These are phyloP conservation scores for Mycoemilia scoparia DNA, from an alignment of 192 early-diverging fungal genomes.

Conservation along the genomic window DNA sequence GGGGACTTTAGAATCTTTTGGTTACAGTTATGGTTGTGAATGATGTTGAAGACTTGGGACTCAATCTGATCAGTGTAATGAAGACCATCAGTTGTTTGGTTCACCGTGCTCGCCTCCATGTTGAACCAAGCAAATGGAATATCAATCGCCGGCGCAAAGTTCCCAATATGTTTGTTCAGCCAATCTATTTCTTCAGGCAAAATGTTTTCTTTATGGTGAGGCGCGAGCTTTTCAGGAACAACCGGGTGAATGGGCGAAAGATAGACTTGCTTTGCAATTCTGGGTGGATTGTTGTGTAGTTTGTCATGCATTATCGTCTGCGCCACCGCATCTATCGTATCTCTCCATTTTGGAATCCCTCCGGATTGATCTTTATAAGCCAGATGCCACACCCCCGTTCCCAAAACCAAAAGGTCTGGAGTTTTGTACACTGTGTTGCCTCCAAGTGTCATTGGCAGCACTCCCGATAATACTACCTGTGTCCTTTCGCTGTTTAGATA, in stretches of 20 bases:
- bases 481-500: conserved; percentile 32
- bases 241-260: conserved; percentile 22
- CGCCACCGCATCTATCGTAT: conserved; percentile 19
- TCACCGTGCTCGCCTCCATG: conserved; percentile 18
- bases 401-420: conserved; percentile 28
- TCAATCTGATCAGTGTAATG: conserved; percentile 38
- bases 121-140: conserved; percentile 32
- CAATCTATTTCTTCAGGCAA: conserved; percentile 17
- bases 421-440: not conserved
- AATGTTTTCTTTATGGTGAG: conserved; percentile 27
- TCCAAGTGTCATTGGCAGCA: conserved; percentile 1
- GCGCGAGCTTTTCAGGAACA: conserved; percentile 27
- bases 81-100: conserved; percentile 43
- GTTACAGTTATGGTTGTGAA: conserved; percentile 50
- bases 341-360: conserved; percentile 26
- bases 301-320: not conserved
- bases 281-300: not conserved
- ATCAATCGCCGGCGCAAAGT: conserved; percentile 2
- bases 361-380: conserved; percentile 24
- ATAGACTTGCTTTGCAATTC: conserved; percentile 9
- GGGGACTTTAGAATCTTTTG: conserved; percentile 14
- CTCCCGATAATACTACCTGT: conserved; percentile 3
- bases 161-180: conserved; percentile 37
- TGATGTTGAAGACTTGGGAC: conserved; percentile 28
- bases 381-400: conserved; percentile 50